phyloP scores from a whole-genome alignment of 1,139 yeast genomes.

The Wickerhamomyces sp. region DNA sequence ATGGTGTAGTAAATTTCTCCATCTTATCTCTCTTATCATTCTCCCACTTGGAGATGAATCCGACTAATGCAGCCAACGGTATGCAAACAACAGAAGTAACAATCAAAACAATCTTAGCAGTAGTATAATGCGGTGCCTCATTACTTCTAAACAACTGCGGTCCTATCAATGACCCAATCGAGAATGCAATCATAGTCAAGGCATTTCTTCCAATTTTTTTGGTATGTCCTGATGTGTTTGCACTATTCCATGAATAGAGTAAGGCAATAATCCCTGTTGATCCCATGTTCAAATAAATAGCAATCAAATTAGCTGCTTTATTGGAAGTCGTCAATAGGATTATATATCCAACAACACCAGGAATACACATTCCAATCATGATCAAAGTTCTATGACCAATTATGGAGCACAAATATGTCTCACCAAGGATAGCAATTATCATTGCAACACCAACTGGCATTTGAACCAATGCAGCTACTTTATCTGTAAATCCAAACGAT shows the following conservation, averaged over 20 bases:
- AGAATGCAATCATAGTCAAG: slow-evolving; percentile 53
- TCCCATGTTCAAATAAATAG: slow-evolving; percentile 33
- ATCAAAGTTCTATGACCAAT: slow-evolving; percentile 20
- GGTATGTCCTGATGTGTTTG: slow-evolving; percentile 68
- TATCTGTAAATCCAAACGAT: slow-evolving; percentile 37
- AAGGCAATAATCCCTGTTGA: slow-evolving; percentile 37
- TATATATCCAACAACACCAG: slow-evolving; percentile 36
- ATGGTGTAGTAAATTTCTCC: slow-evolving; percentile 25
- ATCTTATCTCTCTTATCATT: slow-evolving; percentile 37
- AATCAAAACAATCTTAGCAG: slow-evolving; percentile 44
- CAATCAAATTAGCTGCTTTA: slow-evolving; percentile 31
- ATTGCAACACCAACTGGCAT: slow-evolving; percentile 43
- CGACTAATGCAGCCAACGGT: slow-evolving; percentile 32
- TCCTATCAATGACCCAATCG: slow-evolving; percentile 66
- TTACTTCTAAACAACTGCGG: slow-evolving; percentile 58
- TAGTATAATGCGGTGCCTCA: slow-evolving; percentile 50
- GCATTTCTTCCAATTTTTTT: slow-evolving; percentile 61
- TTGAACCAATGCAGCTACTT: slow-evolving; percentile 34
- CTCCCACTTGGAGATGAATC: slow-evolving; percentile 33
- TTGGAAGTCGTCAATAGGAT: slow-evolving; percentile 39
- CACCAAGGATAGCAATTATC: slow-evolving; percentile 23
- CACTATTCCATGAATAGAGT: slow-evolving; percentile 28
- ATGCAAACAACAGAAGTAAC: slow-evolving; percentile 36
- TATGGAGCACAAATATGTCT: slow-evolving; percentile 18
- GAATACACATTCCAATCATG: slow-evolving; percentile 18